Evolutionary conservation across 2,329 filamentous ascomycete genomes (phyloP).

Genomic region (Apiospora arundinis): DNA sequence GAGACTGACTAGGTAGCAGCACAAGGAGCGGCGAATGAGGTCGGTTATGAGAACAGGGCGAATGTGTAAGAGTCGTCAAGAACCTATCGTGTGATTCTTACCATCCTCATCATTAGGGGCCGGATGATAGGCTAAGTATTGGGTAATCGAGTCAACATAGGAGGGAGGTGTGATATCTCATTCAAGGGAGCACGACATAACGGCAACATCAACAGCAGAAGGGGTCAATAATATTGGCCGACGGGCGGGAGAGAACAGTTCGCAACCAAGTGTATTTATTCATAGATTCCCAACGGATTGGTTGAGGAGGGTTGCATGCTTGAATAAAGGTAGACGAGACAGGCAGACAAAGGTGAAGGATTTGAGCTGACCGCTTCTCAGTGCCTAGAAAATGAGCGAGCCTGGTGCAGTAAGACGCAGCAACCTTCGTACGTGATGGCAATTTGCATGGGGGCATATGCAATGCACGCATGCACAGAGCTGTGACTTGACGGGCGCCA

Average conservation of each 20-base stretch:
- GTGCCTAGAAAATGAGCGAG: not conserved
- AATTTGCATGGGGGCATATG: not conserved
- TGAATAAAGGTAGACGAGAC: not conserved
- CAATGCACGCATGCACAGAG: not conserved
- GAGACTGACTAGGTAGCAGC: not conserved
- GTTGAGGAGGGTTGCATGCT: not conserved
- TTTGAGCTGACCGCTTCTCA: not conserved
- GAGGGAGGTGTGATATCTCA: not conserved
- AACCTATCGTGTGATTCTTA: constrained; percentile 1
- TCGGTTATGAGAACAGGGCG: not conserved
- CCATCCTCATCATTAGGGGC: not conserved
- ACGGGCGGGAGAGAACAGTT: not conserved
- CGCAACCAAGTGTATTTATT: not conserved
- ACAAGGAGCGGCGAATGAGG: not conserved
- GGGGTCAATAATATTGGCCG: not conserved
- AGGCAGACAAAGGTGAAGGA: constrained; percentile 15
- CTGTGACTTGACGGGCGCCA: constrained; percentile 11
- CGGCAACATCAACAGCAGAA: not conserved
- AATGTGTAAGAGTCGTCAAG: not conserved
- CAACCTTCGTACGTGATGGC: not conserved
- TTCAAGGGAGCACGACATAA: not conserved
- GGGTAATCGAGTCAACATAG: not conserved
- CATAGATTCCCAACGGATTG: not conserved
- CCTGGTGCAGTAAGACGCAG: constrained; percentile 11
- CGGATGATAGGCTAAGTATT: not conserved